These are phyloP conservation scores for Myriosclerotinia curreyana DNA, from an alignment of 2,329 filamentous ascomycete species.

Conservation along the genomic window DNA sequence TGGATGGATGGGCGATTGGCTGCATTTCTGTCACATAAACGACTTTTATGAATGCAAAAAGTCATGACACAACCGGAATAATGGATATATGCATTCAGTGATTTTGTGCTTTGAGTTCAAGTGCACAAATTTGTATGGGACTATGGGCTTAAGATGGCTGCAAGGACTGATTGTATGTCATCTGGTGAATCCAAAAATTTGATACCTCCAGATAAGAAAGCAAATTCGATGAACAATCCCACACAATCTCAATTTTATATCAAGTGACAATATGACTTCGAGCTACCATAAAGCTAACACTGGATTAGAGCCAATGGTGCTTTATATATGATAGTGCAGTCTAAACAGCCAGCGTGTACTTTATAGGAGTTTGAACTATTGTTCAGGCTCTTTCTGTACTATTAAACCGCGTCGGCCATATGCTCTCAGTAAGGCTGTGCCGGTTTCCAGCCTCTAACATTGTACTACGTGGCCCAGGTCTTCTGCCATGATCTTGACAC, in stretches of 20 bases:
- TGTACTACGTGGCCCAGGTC: too few species aligned
- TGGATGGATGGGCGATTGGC: slow-evolving; percentile 35
- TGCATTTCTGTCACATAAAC: slow-evolving; percentile 40
- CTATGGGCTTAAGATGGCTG: slow-evolving; percentile 11
- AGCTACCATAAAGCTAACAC: too few species aligned
- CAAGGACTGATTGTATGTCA: slow-evolving; percentile 5
- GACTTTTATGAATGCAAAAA: slow-evolving; percentile 22
- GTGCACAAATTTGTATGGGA: slow-evolving; percentile 11
- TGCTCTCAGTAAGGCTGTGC: too few species aligned
- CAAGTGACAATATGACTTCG: too few species aligned
- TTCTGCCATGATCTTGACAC: too few species aligned
- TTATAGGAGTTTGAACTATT: background rate
- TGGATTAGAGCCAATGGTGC: background rate
- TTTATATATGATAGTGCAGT: background rate
- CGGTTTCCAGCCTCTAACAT: too few species aligned
- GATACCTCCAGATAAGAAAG: slow-evolving; percentile 15
- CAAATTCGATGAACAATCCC: slow-evolving; percentile 14
- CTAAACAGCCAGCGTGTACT: background rate
- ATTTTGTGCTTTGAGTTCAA: slow-evolving; percentile 10
- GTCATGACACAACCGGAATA: slow-evolving; percentile 21
- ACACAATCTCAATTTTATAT: too few species aligned
- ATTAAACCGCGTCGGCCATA: background rate
- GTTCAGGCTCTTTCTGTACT: background rate
- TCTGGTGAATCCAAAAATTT: slow-evolving; percentile 10
- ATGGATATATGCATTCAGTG: slow-evolving; percentile 21